These are phyloP conservation scores for Mitragyna speciosa DNA, from an alignment of 257 asterid species.

Conservation along the genomic window DNA sequence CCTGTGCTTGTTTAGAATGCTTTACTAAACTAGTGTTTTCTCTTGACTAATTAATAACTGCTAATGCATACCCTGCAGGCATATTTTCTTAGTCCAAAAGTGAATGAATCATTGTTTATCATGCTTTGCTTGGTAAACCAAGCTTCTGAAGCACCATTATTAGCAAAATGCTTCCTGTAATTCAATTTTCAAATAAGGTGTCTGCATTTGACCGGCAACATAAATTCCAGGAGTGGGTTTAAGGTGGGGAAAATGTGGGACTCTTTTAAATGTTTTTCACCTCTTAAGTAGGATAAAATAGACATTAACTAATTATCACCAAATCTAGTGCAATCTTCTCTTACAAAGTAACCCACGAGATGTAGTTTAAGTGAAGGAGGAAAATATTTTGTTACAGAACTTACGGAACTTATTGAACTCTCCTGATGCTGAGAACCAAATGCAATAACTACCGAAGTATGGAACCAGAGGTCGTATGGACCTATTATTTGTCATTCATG, in stretches of 20 bases:
- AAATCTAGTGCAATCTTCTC: not conserved
- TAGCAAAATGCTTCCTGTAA: not conserved
- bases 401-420: not conserved
- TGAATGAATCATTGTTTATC: not conserved
- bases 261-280: not conserved
- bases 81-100: not conserved
- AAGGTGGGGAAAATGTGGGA: not conserved
- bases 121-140: not conserved
- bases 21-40: not conserved
- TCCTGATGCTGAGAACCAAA: slow-evolving; percentile 1
- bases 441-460: too few species aligned
- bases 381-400: not conserved
- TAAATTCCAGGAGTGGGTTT: not conserved
- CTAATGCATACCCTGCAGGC: not conserved
- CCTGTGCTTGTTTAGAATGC: not conserved
- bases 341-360: not conserved
- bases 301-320: not conserved
- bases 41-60: not conserved
- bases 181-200: not conserved
- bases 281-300: too few species aligned
- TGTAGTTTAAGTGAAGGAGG: not conserved
- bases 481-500: not conserved
- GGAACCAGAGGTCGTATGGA: not conserved
- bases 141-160: too few species aligned
- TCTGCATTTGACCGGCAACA: not conserved